A percentile compares a stretch with the other conserved stretches of the same genome.
Conservation (phyloP, 2,329 filamentous ascomycete species). For the Cylindrodendrum hubeiense region DNA sequence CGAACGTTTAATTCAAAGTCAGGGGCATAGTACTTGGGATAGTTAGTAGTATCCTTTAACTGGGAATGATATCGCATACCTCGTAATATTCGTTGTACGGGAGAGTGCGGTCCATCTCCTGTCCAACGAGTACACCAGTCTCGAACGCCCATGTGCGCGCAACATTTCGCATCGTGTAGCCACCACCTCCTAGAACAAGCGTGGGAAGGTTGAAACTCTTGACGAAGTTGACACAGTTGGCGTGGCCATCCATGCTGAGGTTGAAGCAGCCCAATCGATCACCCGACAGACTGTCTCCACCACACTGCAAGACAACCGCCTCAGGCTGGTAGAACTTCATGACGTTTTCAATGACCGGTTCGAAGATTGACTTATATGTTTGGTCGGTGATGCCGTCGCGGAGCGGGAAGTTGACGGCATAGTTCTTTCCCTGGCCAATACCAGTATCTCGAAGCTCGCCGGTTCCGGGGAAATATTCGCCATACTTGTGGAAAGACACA, state of each 20-base stretch:
- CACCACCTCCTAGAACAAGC: conserved; percentile 93
- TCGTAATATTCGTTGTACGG: conserved; percentile 98
- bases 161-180: conserved; percentile 97
- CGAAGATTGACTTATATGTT: conserved; percentile 91
- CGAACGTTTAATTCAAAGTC: conserved; percentile 93
- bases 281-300: conserved; percentile 93
- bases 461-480: conserved; percentile 94
- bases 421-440: conserved; percentile 88
- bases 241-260: conserved; percentile 95
- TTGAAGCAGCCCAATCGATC: conserved; percentile 98
- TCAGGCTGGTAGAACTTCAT: conserved; percentile 90
- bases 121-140: conserved; percentile 88
- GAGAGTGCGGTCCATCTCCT: conserved; percentile 83
- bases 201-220: conserved; percentile 88
- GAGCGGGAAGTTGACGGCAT: conserved; percentile 91
- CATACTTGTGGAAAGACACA: conserved; percentile 95
- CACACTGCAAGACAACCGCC: conserved; percentile 95
- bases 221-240: conserved; percentile 92
- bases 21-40: conserved; percentile 84
- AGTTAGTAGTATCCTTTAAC: conserved; percentile 34
- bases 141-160: conserved; percentile 98
- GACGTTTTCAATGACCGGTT: conserved; percentile 87
- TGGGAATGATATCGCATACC: conserved; percentile 58
- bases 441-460: conserved; percentile 89
- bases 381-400: conserved; percentile 92